Conservation (phyloP, 2,329 filamentous ascomycete species). For the Penicillium glabrum region DNA sequence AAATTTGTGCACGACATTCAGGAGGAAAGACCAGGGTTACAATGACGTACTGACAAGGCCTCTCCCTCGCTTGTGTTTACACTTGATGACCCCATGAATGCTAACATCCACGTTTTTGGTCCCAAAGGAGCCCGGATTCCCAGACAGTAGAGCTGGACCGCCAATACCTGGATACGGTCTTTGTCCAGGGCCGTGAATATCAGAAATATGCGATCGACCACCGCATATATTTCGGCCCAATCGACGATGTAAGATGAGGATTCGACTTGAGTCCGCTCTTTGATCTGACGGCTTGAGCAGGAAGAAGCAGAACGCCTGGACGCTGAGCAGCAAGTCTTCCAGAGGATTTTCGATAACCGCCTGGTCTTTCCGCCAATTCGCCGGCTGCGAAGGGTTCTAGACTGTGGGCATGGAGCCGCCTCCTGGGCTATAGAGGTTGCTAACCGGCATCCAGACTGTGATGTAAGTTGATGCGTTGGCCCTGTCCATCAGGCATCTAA, state of each 20-base stretch:
- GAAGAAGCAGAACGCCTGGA: slow-evolving; percentile 67
- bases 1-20: slow-evolving; percentile 12
- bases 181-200: slow-evolving; percentile 63
- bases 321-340: slow-evolving; percentile 63
- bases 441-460: slow-evolving; percentile 61
- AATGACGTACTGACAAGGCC: slow-evolving; percentile 31
- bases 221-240: slow-evolving; percentile 64
- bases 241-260: slow-evolving; percentile 63
- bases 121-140: slow-evolving; percentile 44
- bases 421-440: slow-evolving; percentile 71
- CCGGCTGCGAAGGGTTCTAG: slow-evolving; percentile 61
- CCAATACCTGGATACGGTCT: slow-evolving; percentile 58
- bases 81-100: slow-evolving; percentile 7
- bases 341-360: slow-evolving; percentile 63
- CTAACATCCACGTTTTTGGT: slow-evolving; percentile 26
- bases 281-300: slow-evolving; percentile 42
- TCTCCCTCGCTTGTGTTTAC: slow-evolving; percentile 6
- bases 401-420: slow-evolving; percentile 71
- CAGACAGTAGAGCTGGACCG: slow-evolving; percentile 56
- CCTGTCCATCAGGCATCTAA: slow-evolving; percentile 14
- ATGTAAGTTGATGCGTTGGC: slow-evolving; percentile 50
- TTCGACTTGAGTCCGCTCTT: background rate
- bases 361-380: slow-evolving; percentile 69
- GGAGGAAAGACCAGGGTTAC: slow-evolving; percentile 9
- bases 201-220: slow-evolving; percentile 67